These are phyloP conservation scores for Cichorium intybus DNA, from an alignment of 140 eudicot genomes.

Conservation along the genomic window DNA sequence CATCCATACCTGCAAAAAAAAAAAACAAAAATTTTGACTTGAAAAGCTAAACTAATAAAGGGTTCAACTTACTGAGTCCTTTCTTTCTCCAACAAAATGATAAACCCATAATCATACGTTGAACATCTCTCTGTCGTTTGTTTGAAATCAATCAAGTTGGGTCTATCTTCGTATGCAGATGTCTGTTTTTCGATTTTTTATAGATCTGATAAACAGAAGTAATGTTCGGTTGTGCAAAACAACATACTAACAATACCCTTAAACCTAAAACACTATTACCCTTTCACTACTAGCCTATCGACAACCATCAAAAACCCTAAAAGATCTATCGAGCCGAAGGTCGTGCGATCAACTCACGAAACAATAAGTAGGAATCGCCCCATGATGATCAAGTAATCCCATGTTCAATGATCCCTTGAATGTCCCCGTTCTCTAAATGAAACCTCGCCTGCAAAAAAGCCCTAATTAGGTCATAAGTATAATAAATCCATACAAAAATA, in stretches of 20 bases:
- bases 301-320: background rate
- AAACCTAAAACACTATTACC: background rate
- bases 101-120: too few species aligned
- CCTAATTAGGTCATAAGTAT: background rate
- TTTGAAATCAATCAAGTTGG: too few species aligned
- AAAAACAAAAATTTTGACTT: too few species aligned
- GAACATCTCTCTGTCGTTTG: too few species aligned
- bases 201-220: too few species aligned
- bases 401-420: constrained; percentile 68
- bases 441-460: constrained; percentile 53
- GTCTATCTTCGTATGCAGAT: too few species aligned
- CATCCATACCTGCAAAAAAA: too few species aligned
- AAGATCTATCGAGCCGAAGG: constrained; percentile 69
- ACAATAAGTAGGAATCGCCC: constrained; percentile 52
- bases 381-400: constrained; percentile 63
- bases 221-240: too few species aligned
- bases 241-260: constrained; percentile 6
- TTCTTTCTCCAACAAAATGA: too few species aligned
- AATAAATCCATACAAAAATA: background rate
- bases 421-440: constrained; percentile 79
- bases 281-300: constrained; percentile 5
- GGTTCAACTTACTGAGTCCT: too few species aligned
- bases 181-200: too few species aligned
- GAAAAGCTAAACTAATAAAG: too few species aligned
- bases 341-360: constrained; percentile 56